phyloP scores from a whole-genome alignment of 1,284 basidiomycete genomes.

The Malassezia japonica region DNA sequence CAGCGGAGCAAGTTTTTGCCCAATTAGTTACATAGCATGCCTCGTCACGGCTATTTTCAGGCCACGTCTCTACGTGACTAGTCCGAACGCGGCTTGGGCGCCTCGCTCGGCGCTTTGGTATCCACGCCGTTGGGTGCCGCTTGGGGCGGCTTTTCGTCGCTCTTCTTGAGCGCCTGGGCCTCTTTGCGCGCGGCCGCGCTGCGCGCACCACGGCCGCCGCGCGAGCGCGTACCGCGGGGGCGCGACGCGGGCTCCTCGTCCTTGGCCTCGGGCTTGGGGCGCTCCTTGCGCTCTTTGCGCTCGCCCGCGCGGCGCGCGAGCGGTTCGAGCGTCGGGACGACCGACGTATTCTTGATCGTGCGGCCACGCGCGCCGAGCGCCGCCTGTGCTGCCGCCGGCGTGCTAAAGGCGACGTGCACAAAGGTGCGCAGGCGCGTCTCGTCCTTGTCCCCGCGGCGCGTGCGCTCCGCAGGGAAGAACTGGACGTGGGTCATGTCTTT shows the following conservation, averaged over 20 bases:
- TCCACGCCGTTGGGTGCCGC: constrained; percentile 1
- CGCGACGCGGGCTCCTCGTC: not conserved
- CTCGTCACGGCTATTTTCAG: not conserved
- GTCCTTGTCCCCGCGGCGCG: constrained; percentile 9
- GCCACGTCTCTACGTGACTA: too few species aligned
- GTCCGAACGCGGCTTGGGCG: too few species aligned
- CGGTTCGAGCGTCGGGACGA: constrained; percentile 14
- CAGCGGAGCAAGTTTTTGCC: not conserved
- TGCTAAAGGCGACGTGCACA: constrained; percentile 15
- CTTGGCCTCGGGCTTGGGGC: not conserved
- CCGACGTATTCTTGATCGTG: constrained; percentile 16
- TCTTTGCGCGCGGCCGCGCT: constrained; percentile 1
- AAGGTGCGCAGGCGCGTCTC: constrained; percentile 13
- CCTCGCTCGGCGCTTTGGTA: not conserved
- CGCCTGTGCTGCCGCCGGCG: constrained; percentile 2
- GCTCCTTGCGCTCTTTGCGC: not conserved
- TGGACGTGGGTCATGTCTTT: constrained; percentile 24
- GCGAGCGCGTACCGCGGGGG: not conserved
- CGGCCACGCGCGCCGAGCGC: constrained; percentile 11
- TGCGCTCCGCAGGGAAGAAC: constrained; percentile 19
- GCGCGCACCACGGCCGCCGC: not conserved
- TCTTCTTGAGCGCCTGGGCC: not conserved
- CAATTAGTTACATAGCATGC: not conserved
- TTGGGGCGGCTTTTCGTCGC: not conserved
- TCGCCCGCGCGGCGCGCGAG: constrained; percentile 1